Percentiles rank a stretch among this genome's conserved stretches.
phyloP scores from a whole-genome alignment of 805 yeast genomes.

The Lipomyces yamadae region DNA sequence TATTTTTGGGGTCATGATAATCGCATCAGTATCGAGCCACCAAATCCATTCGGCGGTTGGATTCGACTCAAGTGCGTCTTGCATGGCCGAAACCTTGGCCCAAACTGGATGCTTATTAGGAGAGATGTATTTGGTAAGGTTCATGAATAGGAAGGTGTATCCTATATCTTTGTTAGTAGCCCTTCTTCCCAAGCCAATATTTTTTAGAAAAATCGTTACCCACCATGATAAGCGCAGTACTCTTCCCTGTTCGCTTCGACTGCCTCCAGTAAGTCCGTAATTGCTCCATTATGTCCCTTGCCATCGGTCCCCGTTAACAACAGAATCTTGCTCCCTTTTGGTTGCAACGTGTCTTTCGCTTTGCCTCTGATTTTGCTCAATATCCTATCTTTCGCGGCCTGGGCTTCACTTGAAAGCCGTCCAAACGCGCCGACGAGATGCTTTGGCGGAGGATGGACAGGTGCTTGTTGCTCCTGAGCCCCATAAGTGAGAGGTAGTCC shows the following conservation, averaged over 20 bases:
- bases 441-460: not conserved
- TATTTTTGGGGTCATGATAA: constrained; percentile 44
- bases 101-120: constrained; percentile 38
- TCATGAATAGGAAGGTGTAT: constrained; percentile 42
- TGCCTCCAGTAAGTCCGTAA: constrained; percentile 16
- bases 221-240: constrained; percentile 41
- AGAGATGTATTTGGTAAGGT: constrained; percentile 38
- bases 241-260: constrained; percentile 40
- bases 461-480: not conserved
- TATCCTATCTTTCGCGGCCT: not conserved
- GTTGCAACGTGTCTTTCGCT: constrained; percentile 17
- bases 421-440: not conserved
- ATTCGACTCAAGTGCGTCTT: constrained; percentile 42
- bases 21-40: constrained; percentile 48
- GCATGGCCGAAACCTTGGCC: constrained; percentile 47
- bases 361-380: not conserved
- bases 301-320: constrained; percentile 37
- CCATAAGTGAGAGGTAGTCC: not conserved
- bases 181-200: too few species aligned
- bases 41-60: constrained; percentile 49
- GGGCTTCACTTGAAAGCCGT: not conserved
- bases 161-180: constrained; percentile 12
- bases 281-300: constrained; percentile 22
- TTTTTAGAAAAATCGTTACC: not conserved
- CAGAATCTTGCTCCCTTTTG: constrained; percentile 30